Conservation (phyloP, 1,284 basidiomycete genomes). For the Mycena sp. region DNA sequence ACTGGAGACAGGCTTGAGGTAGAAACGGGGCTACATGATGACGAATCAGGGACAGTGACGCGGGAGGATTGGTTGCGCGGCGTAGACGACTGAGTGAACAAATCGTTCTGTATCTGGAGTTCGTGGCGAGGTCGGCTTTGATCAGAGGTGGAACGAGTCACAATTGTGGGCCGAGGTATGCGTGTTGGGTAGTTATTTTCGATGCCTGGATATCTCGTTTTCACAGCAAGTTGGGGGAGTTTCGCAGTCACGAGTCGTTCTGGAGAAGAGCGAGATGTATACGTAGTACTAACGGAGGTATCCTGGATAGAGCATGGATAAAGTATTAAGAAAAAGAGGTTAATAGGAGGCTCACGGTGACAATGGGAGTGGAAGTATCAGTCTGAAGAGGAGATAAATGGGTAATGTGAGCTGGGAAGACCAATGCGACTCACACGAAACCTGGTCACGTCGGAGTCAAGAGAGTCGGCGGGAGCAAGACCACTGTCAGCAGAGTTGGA, state of each 20-base stretch:
- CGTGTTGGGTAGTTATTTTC: slow-evolving; percentile 21
- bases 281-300: slow-evolving; percentile 30
- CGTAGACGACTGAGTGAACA: slow-evolving; percentile 19
- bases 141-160: slow-evolving; percentile 5
- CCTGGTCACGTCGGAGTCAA: slow-evolving; percentile 37
- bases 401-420: background rate
- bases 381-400: slow-evolving; percentile 13
- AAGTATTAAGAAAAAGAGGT: background rate
- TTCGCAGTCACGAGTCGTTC: slow-evolving; percentile 21
- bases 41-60: background rate
- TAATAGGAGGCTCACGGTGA: slow-evolving; percentile 26
- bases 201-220: slow-evolving; percentile 15
- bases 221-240: slow-evolving; percentile 18
- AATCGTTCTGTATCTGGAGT: slow-evolving; percentile 5
- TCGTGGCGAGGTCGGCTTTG: slow-evolving; percentile 1
- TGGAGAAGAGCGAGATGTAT: slow-evolving; percentile 27
- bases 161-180: slow-evolving; percentile 21
- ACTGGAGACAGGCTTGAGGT: slow-evolving; percentile 26
- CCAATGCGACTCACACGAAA: slow-evolving; percentile 32
- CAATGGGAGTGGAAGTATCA: slow-evolving; percentile 30
- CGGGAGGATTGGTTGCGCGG: slow-evolving; percentile 4
- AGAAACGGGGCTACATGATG: background rate
- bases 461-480: slow-evolving; percentile 25
- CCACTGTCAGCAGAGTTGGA: slow-evolving; percentile 24
- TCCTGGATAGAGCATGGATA: slow-evolving; percentile 21